Percentiles rank a stretch among this genome's conserved stretches.
phyloP scores from a whole-genome alignment of 2,329 filamentous ascomycete genomes.

The Monosporascus sp. region DNA sequence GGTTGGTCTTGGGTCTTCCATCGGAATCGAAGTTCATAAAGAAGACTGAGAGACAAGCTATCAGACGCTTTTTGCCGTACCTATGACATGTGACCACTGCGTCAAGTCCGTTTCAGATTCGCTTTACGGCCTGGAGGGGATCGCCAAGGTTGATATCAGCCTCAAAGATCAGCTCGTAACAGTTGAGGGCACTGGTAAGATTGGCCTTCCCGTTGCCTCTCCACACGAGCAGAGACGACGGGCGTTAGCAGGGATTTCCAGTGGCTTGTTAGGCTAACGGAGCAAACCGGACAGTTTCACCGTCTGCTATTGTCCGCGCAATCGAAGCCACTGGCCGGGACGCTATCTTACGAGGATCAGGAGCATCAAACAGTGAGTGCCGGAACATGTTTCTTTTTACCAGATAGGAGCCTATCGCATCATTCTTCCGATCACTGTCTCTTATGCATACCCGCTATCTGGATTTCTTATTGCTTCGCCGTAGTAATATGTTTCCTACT shows the following conservation, averaged over 20 bases:
- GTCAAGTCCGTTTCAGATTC: slow-evolving; percentile 80
- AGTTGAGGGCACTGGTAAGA: slow-evolving; percentile 73
- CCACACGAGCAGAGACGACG: neutral
- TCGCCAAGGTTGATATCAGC: slow-evolving; percentile 77
- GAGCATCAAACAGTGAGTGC: slow-evolving; percentile 72
- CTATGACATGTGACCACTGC: slow-evolving; percentile 85
- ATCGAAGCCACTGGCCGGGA: slow-evolving; percentile 89
- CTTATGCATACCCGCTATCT: slow-evolving; percentile 4
- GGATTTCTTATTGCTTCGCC: neutral
- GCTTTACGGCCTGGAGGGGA: slow-evolving; percentile 71
- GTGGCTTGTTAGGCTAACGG: neutral
- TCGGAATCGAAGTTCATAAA: neutral
- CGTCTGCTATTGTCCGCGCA: slow-evolving; percentile 81
- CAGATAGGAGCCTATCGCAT: slow-evolving; percentile 2
- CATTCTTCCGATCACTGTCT: slow-evolving; percentile 3
- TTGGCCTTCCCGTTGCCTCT: slow-evolving; percentile 1
- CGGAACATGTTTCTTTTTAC: slow-evolving; percentile 13
- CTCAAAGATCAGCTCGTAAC: slow-evolving; percentile 78
- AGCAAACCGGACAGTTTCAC: slow-evolving; percentile 55
- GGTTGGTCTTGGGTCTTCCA: slow-evolving; percentile 18
- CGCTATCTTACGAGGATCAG: slow-evolving; percentile 88
- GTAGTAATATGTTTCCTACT: neutral
- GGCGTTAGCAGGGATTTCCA: neutral
- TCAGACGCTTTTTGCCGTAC: slow-evolving; percentile 90
- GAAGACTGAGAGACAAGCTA: neutral